Percentiles rank a stretch among this genome's conserved stretches.
Conservation (phyloP, 163 green algal genomes). For the Scenedesmus sp. region DNA sequence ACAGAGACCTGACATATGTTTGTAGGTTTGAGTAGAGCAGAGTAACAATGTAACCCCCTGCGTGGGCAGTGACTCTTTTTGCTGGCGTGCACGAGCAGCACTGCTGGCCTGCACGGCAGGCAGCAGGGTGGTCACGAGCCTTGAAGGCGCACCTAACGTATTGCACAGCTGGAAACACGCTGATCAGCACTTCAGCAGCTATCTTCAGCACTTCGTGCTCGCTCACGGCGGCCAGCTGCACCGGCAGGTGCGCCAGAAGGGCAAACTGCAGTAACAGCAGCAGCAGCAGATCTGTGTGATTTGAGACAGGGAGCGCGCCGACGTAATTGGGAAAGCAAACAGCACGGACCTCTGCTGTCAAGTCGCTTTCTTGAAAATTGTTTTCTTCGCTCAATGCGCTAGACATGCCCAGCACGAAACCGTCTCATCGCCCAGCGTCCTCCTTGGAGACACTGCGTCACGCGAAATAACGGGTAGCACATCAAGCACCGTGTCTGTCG, state of each 20-base stretch:
- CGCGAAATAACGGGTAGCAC: background rate
- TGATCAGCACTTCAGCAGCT: background rate
- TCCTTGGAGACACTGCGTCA: background rate
- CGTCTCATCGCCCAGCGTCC: background rate
- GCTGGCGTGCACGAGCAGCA: background rate
- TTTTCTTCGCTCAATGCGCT: background rate
- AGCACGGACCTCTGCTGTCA: background rate
- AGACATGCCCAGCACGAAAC: background rate
- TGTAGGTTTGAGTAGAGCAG: no score
- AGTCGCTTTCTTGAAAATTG: background rate
- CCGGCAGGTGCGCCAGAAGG: background rate
- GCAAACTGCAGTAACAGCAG: background rate
- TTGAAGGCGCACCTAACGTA: constrained; percentile 22
- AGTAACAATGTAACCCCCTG: no score
- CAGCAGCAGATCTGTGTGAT: background rate
- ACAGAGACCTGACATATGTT: background rate
- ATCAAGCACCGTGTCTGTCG: background rate
- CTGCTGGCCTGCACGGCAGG: background rate
- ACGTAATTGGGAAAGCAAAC: background rate
- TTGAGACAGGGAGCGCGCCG: background rate
- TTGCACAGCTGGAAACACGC: background rate
- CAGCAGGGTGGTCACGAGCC: background rate
- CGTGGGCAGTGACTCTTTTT: background rate
- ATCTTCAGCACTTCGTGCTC: constrained; percentile 24
- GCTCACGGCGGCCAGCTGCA: background rate